Evolutionary conservation across 805 yeast species (phyloP).

Genomic region (Sugiyamaella valdiviana): DNA sequence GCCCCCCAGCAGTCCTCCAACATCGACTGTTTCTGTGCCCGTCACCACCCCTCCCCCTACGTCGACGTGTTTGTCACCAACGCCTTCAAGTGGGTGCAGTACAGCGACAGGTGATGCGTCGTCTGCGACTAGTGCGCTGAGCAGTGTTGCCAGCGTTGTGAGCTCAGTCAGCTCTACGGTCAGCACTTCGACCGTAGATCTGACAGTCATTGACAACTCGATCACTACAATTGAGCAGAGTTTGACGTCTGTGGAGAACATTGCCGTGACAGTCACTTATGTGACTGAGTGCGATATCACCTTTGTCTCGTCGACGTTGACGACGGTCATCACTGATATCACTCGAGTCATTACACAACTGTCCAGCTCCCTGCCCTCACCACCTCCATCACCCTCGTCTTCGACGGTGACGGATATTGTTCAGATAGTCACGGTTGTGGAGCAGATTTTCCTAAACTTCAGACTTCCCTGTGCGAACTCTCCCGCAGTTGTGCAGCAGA

Average conservation of each 20-base stretch:
- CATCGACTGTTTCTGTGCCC: neutral
- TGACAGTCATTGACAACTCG: neutral
- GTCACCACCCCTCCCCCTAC: neutral
- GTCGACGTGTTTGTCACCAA: neutral
- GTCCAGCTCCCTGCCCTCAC: neutral
- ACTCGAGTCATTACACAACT: neutral
- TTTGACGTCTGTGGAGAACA: neutral
- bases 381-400: neutral
- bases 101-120: neutral
- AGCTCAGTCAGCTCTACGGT: neutral
- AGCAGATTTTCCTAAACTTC: neutral
- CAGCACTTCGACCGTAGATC: neutral
- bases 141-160: neutral
- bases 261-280: neutral
- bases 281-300: neutral
- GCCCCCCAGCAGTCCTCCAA: too few relatives aligned
- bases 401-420: neutral
- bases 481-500: neutral
- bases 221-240: neutral
- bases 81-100: neutral
- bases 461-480: neutral
- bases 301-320: neutral
- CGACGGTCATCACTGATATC: neutral
- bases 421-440: neutral
- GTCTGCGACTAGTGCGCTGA: neutral